Evolutionary conservation across 192 early-diverging fungal genomes (phyloP).

Genomic region (Backusella circina): DNA sequence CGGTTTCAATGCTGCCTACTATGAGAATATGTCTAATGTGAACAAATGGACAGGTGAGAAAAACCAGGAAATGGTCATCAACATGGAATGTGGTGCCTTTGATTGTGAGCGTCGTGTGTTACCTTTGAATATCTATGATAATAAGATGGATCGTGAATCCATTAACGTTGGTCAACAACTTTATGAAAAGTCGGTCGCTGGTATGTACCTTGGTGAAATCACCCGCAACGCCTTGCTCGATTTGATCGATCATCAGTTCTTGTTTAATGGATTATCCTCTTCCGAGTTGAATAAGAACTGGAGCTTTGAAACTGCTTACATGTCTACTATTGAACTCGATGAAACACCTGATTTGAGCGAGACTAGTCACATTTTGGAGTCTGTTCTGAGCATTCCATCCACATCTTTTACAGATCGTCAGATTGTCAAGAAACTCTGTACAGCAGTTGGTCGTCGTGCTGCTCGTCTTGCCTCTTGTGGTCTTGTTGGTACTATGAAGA

Average conservation of each 20-base stretch:
- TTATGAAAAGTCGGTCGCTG: slow-evolving; percentile 93
- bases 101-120: slow-evolving; percentile 74
- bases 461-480: slow-evolving; percentile 76
- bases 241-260: slow-evolving; percentile 70
- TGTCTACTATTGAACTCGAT: slow-evolving; percentile 72
- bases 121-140: slow-evolving; percentile 82
- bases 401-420: slow-evolving; percentile 76
- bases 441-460: slow-evolving; percentile 76
- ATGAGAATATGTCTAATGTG: slow-evolving; percentile 42
- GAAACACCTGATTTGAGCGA: slow-evolving; percentile 54
- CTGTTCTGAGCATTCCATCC: slow-evolving; percentile 55
- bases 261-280: slow-evolving; percentile 71
- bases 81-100: slow-evolving; percentile 94
- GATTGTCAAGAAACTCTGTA: slow-evolving; percentile 73
- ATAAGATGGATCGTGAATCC: slow-evolving; percentile 76
- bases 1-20: slow-evolving; percentile 84
- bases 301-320: slow-evolving; percentile 76
- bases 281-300: slow-evolving; percentile 63
- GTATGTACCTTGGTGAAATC: slow-evolving; percentile 93
- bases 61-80: slow-evolving; percentile 79
- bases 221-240: slow-evolving; percentile 72
- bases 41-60: slow-evolving; percentile 37
- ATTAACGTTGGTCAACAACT: slow-evolving; percentile 78
- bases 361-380: slow-evolving; percentile 68
- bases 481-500: slow-evolving; percentile 63